A percentile compares a stretch with the other conserved stretches of the same genome.
Evolutionary conservation across 495 filamentous ascomycete genomes (phyloP).

Genomic region (Penicillium egyptiacum): DNA sequence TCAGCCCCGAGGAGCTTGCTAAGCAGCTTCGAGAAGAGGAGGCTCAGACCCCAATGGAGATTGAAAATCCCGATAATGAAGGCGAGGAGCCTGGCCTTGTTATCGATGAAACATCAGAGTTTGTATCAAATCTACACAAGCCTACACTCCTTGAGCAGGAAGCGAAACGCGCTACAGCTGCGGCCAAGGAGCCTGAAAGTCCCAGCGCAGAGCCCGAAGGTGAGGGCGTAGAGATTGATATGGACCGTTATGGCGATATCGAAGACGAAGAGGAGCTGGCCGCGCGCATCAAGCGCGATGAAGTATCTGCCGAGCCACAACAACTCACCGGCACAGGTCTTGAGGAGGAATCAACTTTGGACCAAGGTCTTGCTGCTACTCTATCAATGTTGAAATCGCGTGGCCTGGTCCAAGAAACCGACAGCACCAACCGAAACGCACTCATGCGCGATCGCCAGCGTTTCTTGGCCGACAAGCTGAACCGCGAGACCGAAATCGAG

Average conservation of each 20-base stretch:
- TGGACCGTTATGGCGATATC: conserved; percentile 59
- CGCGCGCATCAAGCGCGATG: conserved; percentile 53
- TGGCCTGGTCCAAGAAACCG: conserved; percentile 67
- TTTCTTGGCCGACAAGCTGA: conserved; percentile 79
- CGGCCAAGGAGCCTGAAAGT: conserved; percentile 32
- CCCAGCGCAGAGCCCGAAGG: conserved; percentile 41
- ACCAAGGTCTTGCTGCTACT: conserved; percentile 75
- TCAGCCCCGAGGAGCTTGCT: conserved; percentile 81
- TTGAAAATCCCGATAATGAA: conserved; percentile 43
- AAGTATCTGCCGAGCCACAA: conserved; percentile 29
- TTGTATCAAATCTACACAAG: conserved; percentile 80
- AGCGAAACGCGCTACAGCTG: conserved; percentile 13
- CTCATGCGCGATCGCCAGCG: conserved; percentile 70
- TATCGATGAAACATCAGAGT: conserved; percentile 93
- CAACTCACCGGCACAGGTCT: conserved; percentile 69
- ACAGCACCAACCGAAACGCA: conserved; percentile 62
- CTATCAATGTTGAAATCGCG: conserved; percentile 79
- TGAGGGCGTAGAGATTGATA: conserved; percentile 59
- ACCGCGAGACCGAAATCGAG: conserved; percentile 73
- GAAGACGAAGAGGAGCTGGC: conserved; percentile 54
- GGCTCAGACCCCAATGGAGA: conserved; percentile 54
- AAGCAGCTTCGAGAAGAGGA: conserved; percentile 76
- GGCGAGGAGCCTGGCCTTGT: conserved; percentile 72
- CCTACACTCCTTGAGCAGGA: conserved; percentile 62
- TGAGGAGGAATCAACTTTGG: conserved; percentile 78